phyloP scores from a whole-genome alignment of 2,329 filamentous ascomycete species.

The Raffaelea deltoideospora region DNA sequence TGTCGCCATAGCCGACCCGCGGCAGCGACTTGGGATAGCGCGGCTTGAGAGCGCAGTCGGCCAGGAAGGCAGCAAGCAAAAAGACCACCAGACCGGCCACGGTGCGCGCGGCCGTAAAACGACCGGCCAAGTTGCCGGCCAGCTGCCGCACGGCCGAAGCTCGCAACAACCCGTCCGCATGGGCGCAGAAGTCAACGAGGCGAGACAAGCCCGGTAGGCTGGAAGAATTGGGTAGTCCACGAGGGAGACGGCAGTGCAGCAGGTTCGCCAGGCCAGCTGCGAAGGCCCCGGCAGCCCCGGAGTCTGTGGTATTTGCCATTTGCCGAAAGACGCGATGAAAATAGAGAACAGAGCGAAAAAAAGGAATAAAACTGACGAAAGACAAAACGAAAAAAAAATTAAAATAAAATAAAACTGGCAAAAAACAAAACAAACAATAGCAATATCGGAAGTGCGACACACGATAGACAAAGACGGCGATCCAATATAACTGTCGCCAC shows the following conservation, averaged over 20 bases:
- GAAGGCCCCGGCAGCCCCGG: too few species aligned
- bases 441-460: too few species aligned
- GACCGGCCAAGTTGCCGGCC: not conserved
- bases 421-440: too few species aligned
- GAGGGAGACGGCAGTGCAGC: too few species aligned
- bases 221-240: too few species aligned
- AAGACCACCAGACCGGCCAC: conserved; percentile 16
- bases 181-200: too few species aligned
- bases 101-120: conserved; percentile 16
- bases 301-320: not conserved
- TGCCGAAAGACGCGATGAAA: not conserved
- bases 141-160: too few species aligned
- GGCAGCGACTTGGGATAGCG: conserved; percentile 24
- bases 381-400: not conserved
- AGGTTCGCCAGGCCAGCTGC: too few species aligned
- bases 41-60: conserved; percentile 24
- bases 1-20: conserved; percentile 22
- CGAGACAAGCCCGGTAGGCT: too few species aligned
- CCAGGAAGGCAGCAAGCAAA: conserved; percentile 21
- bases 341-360: not conserved
- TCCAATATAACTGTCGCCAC: too few species aligned
- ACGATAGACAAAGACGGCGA: too few species aligned
- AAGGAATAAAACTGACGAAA: not conserved
- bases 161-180: too few species aligned
- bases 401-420: not conserved